Evolutionary conservation across 805 yeast genomes (phyloP).

Genomic region (Millerozyma miso): DNA sequence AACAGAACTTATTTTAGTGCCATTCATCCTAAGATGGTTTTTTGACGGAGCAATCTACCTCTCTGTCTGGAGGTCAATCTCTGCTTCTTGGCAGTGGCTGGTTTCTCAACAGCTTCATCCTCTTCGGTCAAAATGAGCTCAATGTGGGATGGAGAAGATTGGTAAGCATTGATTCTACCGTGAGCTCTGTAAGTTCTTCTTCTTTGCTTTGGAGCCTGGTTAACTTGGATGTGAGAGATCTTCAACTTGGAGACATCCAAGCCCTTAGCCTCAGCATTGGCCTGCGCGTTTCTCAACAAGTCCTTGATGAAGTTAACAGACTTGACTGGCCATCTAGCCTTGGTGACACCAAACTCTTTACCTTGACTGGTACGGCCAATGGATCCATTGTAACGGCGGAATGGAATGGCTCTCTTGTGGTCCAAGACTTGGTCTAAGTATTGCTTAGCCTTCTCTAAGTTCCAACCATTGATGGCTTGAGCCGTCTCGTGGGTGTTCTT

Average conservation of each 20-base stretch:
- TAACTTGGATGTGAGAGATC: constrained; percentile 98
- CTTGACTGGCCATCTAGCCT: constrained; percentile 99
- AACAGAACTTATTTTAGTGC: constrained; percentile 4
- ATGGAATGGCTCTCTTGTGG: constrained; percentile 99
- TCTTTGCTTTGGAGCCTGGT: constrained; percentile 99
- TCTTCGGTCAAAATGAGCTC: constrained; percentile 95
- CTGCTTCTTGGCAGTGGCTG: constrained; percentile 61
- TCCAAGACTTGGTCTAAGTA: constrained; percentile 95
- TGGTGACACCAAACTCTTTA: constrained; percentile 99
- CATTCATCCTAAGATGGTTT: constrained; percentile 50
- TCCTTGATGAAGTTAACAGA: constrained; percentile 93
- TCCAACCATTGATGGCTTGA: constrained; percentile 98
- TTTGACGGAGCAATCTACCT: constrained; percentile 86
- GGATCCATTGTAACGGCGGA: constrained; percentile 95
- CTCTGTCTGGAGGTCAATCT: constrained; percentile 88
- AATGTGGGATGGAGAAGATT: constrained; percentile 98
- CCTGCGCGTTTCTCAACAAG: constrained; percentile 94
- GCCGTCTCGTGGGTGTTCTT: constrained; percentile 99
- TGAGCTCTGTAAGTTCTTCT: constrained; percentile 99
- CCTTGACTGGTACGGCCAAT: constrained; percentile 99
- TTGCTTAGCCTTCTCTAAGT: constrained; percentile 89
- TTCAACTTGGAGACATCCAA: constrained; percentile 91
- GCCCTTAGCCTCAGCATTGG: constrained; percentile 98
- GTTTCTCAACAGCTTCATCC: constrained; percentile 90
- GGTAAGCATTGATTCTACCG: constrained; percentile 99